Evolutionary conservation across 164 flowering plant genomes (phyloP).

Genomic region (Magnolia sinica): DNA sequence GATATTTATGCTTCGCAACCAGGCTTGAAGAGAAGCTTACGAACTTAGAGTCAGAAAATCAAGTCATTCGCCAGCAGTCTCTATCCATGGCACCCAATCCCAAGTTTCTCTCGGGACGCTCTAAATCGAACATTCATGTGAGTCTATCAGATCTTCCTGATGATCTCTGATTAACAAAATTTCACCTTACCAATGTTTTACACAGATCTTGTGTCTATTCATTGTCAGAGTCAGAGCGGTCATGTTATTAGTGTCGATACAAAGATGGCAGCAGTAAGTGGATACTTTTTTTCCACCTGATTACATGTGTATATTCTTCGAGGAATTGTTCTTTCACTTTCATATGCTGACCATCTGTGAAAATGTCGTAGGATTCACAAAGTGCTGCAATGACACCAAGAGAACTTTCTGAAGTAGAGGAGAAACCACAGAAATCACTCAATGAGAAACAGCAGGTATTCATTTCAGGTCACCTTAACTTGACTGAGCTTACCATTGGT

Average conservation of each 20-base stretch:
- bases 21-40: constrained; percentile 94
- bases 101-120: constrained; percentile 74
- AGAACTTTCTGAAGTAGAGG: constrained; percentile 75
- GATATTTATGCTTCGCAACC: not conserved
- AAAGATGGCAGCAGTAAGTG: constrained; percentile 50
- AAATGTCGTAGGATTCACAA: constrained; percentile 56
- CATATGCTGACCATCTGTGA: constrained; percentile 9
- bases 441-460: constrained; percentile 94
- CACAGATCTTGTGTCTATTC: constrained; percentile 6
- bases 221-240: constrained; percentile 65
- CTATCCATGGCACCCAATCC: constrained; percentile 79
- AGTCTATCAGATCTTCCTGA: not conserved
- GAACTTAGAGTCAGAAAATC: constrained; percentile 90
- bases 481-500: constrained; percentile 55
- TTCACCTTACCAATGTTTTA: not conserved
- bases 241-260: constrained; percentile 34
- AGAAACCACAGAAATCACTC: constrained; percentile 92
- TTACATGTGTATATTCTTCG: not conserved
- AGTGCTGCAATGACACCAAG: constrained; percentile 50
- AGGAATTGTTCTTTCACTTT: not conserved
- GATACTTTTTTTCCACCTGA: constrained; percentile 1
- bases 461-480: constrained; percentile 11
- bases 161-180: not conserved
- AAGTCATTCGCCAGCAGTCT: constrained; percentile 97
- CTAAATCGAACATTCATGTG: constrained; percentile 90